Evolutionary conservation across 2,329 filamentous ascomycete genomes (phyloP).

Genomic region (Colletotrichum magnum): DNA sequence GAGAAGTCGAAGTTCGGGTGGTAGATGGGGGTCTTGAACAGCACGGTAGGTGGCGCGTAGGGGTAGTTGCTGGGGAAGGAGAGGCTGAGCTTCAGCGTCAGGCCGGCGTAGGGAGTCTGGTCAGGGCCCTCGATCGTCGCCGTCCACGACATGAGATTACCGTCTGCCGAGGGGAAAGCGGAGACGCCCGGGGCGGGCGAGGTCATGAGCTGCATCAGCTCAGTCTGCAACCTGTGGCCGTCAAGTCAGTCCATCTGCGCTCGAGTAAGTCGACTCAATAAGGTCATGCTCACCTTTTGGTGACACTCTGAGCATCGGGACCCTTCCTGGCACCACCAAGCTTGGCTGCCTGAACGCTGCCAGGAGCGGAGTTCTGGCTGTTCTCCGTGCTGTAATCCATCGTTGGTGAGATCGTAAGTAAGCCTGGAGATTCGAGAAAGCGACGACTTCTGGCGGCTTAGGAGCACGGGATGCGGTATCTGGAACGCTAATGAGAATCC

Average conservation of each 20-base stretch:
- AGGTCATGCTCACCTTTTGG: slow-evolving; percentile 75
- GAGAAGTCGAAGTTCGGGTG: slow-evolving; percentile 99
- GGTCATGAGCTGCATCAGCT: slow-evolving; percentile 99
- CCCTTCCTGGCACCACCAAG: slow-evolving; percentile 69
- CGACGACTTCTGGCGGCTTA: slow-evolving; percentile 2
- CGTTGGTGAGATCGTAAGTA: slow-evolving; percentile 20
- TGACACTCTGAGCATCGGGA: slow-evolving; percentile 80
- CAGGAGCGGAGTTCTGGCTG: slow-evolving; percentile 77
- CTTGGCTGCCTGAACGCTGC: slow-evolving; percentile 74
- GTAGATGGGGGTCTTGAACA: slow-evolving; percentile 99
- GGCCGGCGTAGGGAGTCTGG: slow-evolving; percentile 89
- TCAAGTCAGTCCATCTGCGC: slow-evolving; percentile 14
- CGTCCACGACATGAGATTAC: slow-evolving; percentile 92
- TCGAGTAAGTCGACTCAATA: slow-evolving; percentile 29
- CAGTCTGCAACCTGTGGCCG: slow-evolving; percentile 84
- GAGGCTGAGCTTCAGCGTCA: slow-evolving; percentile 94
- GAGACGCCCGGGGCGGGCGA: slow-evolving; percentile 93
- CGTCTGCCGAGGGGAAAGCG: slow-evolving; percentile 91
- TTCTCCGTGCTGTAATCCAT: slow-evolving; percentile 66
- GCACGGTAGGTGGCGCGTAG: slow-evolving; percentile 88
- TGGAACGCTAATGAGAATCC: slow-evolving; percentile 1
- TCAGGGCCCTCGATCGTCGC: slow-evolving; percentile 93
- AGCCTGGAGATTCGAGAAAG: not conserved
- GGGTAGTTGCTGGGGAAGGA: slow-evolving; percentile 94
- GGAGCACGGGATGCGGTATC: slow-evolving; percentile 5